These are phyloP conservation scores for Vanrija sp. DNA, from an alignment of 1,284 basidiomycete genomes.

Conservation along the genomic window DNA sequence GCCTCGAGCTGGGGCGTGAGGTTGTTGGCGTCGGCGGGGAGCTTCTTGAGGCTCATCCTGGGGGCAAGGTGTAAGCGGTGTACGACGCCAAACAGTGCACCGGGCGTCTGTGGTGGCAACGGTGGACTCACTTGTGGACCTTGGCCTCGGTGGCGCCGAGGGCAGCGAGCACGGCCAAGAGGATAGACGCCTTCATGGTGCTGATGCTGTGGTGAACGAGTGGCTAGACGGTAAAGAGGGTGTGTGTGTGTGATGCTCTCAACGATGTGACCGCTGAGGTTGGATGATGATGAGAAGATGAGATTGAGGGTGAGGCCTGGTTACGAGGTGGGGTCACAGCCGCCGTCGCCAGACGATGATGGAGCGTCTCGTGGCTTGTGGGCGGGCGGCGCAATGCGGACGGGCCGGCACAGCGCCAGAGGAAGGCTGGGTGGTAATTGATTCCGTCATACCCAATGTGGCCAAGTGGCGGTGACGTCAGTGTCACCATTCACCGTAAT, in stretches of 20 bases:
- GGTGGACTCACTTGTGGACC: constrained; percentile 40
- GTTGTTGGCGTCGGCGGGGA: constrained; percentile 52
- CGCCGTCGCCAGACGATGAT: not conserved
- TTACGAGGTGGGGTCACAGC: not conserved
- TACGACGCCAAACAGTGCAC: constrained; percentile 32
- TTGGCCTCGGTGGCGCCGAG: constrained; percentile 49
- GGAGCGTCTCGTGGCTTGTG: not conserved
- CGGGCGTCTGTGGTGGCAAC: constrained; percentile 18
- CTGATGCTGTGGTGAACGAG: constrained; percentile 9
- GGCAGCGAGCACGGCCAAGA: constrained; percentile 67
- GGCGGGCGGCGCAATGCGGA: not conserved
- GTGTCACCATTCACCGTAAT: not conserved
- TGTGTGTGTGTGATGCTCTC: not conserved
- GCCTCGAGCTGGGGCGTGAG: constrained; percentile 63
- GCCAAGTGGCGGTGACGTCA: not conserved
- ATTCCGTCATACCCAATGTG: not conserved
- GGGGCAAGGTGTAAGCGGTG: not conserved
- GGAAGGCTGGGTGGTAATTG: not conserved
- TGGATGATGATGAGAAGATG: not conserved
- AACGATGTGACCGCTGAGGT: not conserved
- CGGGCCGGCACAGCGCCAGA: not conserved
- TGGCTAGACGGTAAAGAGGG: constrained; percentile 13
- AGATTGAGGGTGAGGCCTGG: no score
- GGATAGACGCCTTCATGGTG: constrained; percentile 62
- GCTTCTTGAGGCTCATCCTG: constrained; percentile 82